Evolutionary conservation across 257 asterid species (phyloP).

Genomic region (Solanum etuberosum): DNA sequence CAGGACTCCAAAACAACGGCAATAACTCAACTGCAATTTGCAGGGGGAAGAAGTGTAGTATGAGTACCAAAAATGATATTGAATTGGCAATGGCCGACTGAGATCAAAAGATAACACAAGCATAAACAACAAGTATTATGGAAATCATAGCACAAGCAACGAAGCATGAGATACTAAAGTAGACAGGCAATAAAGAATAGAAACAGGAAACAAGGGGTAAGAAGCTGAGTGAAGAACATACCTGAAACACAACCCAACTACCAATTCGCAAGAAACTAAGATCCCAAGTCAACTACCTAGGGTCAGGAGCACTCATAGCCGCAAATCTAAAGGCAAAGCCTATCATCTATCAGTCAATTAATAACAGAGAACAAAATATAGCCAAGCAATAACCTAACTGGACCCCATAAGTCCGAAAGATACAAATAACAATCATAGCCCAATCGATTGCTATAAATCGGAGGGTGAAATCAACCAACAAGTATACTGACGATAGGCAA

Average conservation of each 20-base stretch:
- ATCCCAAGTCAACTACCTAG: not conserved
- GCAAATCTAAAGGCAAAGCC: not conserved
- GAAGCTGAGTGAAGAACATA: not conserved
- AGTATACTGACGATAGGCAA: too few relatives aligned
- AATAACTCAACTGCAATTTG: too few relatives aligned
- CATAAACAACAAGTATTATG: too few relatives aligned
- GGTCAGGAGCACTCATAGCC: not conserved
- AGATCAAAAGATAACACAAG: too few relatives aligned
- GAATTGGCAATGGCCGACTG: too few relatives aligned
- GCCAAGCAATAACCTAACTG: not conserved
- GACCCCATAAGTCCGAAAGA: not conserved
- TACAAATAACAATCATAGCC: not conserved
- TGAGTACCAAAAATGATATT: too few relatives aligned
- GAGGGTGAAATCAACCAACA: not conserved
- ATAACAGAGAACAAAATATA: too few relatives aligned
- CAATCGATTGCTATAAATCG: not conserved
- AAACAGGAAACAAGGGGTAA: not conserved
- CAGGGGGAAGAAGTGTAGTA: too few relatives aligned
- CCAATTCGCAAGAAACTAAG: not conserved
- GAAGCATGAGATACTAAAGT: not conserved
- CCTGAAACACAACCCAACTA: not conserved
- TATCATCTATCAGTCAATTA: not conserved
- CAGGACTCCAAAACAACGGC: too few relatives aligned
- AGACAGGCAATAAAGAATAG: too few relatives aligned
- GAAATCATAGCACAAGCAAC: too few relatives aligned